A percentile compares a stretch with the other conserved stretches of the same genome.
phyloP scores from a whole-genome alignment of 2,329 filamentous ascomycete genomes.

The Emergomyces africanus region DNA sequence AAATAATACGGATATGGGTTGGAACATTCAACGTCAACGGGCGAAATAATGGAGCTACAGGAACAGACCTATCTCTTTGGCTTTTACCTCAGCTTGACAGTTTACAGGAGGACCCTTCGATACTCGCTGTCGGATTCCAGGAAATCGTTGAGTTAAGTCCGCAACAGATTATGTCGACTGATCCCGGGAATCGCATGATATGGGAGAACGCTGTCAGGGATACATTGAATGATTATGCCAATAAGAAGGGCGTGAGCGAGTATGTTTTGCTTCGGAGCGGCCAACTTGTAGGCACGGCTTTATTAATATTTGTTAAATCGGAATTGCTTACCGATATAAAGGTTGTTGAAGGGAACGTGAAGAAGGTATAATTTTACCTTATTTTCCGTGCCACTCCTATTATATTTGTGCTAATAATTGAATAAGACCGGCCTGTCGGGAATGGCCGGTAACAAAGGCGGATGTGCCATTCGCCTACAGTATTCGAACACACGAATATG shows the following conservation, averaged over 20 bases:
- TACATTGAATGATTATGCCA: slow-evolving; percentile 61
- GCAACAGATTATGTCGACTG: slow-evolving; percentile 98
- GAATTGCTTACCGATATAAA: slow-evolving; percentile 72
- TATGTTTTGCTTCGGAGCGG: slow-evolving; percentile 87
- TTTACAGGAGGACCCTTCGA: slow-evolving; percentile 57
- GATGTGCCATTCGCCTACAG: slow-evolving; percentile 90
- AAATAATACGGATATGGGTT: slow-evolving; percentile 65
- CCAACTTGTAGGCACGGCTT: slow-evolving; percentile 83
- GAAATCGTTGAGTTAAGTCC: slow-evolving; percentile 97
- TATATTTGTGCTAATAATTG: slow-evolving; percentile 11
- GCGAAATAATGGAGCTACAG: slow-evolving; percentile 59
- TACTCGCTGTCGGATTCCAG: slow-evolving; percentile 86
- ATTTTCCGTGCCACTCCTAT: not conserved
- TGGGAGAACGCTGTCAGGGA: slow-evolving; percentile 77
- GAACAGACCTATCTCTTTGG: slow-evolving; percentile 69
- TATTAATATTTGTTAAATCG: slow-evolving; percentile 81
- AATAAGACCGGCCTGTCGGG: slow-evolving; percentile 72
- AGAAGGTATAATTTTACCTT: slow-evolving; percentile 46
- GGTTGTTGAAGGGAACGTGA: slow-evolving; percentile 91
- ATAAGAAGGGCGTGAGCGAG: slow-evolving; percentile 52
- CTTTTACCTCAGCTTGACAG: slow-evolving; percentile 51
- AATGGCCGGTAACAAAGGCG: slow-evolving; percentile 96
- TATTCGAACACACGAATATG: slow-evolving; percentile 87
- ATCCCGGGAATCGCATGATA: slow-evolving; percentile 67
- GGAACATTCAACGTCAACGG: slow-evolving; percentile 96